Evolutionary conservation across 192 early-diverging fungal genomes (phyloP).

Genomic region (Phycomyces blakesleeanus): DNA sequence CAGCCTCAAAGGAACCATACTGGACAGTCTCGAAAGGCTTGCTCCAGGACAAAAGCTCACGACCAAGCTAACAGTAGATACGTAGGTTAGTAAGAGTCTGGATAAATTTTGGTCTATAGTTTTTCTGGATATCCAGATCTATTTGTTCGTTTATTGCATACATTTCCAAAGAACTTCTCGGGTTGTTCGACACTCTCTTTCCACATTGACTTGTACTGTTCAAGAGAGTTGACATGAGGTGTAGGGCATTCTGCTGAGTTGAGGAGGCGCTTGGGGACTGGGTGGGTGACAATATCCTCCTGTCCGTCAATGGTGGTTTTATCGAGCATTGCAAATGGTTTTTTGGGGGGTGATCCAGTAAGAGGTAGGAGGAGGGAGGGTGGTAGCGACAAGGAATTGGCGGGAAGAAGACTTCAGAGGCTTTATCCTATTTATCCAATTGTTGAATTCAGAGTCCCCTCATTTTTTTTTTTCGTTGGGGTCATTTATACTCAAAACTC

Average conservation of each 20-base stretch:
- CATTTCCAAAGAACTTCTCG: conserved; percentile 78
- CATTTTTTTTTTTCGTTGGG: too few species aligned
- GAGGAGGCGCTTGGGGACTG: conserved; percentile 63
- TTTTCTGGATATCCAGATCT: too few species aligned
- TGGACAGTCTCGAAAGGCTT: conserved; percentile 71
- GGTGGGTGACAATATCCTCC: conserved; percentile 30
- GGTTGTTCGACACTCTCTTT: conserved; percentile 78
- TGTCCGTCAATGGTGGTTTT: conserved; percentile 1
- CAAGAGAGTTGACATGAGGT: conserved; percentile 71
- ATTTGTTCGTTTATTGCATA: too few species aligned
- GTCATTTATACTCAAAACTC: too few species aligned
- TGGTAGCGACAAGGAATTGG: too few species aligned
- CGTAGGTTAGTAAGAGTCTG: too few species aligned
- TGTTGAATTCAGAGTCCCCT: too few species aligned
- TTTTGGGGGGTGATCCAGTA: too few species aligned
- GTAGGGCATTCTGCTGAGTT: conserved; percentile 49
- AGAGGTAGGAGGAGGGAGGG: too few species aligned
- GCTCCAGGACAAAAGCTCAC: conserved; percentile 76
- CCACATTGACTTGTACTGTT: conserved; percentile 78
- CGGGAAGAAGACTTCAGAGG: too few species aligned
- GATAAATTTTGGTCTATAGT: too few species aligned
- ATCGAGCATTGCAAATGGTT: background rate
- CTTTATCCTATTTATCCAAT: too few species aligned
- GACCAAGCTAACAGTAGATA: conserved; percentile 58
- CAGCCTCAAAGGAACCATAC: conserved; percentile 72